Conservation (phyloP, 73 alveolate genomes). For the Symbiodinium natans region DNA sequence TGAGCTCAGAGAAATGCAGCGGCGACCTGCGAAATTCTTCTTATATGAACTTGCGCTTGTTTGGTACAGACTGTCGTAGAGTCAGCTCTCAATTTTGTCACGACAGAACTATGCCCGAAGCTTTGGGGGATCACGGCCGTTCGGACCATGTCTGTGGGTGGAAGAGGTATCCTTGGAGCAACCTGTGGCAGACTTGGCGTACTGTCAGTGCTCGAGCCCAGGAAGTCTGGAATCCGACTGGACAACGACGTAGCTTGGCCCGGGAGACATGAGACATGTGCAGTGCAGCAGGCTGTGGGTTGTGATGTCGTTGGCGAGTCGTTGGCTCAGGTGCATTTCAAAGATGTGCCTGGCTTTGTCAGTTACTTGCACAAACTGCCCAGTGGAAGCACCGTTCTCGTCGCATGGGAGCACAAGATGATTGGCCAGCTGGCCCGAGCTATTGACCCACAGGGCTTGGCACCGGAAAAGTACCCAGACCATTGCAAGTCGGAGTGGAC, state of each 20-base stretch:
- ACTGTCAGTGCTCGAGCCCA: no score
- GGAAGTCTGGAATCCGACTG: not conserved
- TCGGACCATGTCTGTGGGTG: no score
- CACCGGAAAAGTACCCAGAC: not conserved
- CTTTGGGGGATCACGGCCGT: no score
- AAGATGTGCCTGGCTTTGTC: not conserved
- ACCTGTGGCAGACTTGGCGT: not conserved
- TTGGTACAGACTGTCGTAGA: no score
- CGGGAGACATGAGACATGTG: no score
- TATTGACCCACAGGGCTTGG: not conserved
- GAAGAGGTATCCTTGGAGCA: not conserved
- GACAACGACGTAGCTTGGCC: not conserved
- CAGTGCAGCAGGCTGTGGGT: not conserved
- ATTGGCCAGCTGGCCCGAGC: not conserved
- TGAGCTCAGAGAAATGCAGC: no score
- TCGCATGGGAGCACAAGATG: constrained; percentile 5
- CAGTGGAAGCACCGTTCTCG: not conserved
- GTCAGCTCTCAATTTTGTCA: no score
- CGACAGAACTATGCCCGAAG: no score
- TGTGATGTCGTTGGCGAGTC: no score
- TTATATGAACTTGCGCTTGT: no score
- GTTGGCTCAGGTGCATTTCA: not conserved
- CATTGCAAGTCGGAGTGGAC: not conserved
- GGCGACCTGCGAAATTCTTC: no score
- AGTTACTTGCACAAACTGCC: not conserved